Conservation (phyloP, 2,329 filamentous ascomycete genomes). For the Monosporascus sp. region DNA sequence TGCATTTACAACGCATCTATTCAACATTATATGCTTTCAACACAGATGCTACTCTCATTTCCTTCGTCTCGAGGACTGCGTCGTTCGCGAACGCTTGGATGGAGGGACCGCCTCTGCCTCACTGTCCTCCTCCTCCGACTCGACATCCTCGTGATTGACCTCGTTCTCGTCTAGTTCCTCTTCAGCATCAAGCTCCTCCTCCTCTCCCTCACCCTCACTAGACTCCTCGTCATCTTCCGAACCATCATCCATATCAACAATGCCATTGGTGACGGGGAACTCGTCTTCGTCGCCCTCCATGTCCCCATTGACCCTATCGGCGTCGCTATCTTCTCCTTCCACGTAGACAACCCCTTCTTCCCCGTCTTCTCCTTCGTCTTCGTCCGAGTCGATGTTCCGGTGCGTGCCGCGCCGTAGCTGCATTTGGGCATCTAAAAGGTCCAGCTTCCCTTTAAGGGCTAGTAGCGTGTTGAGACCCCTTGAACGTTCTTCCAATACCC, state of each 20-base stretch:
- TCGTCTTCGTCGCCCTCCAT: conserved; percentile 56
- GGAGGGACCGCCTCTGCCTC: conserved; percentile 45
- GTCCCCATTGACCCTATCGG: conserved; percentile 34
- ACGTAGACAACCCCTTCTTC: conserved; percentile 80
- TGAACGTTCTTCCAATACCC: conserved; percentile 81
- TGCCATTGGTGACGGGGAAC: conserved; percentile 48
- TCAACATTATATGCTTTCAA: conserved; percentile 5
- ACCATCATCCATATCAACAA: conserved; percentile 41
- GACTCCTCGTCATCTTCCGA: conserved; percentile 54
- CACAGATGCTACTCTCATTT: conserved; percentile 15
- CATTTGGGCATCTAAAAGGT: conserved; percentile 89
- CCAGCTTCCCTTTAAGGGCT: conserved; percentile 88
- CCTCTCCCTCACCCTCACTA: conserved; percentile 35
- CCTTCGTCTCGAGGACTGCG: conserved; percentile 31
- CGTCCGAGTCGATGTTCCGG: conserved; percentile 44
- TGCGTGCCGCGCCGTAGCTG: conserved; percentile 69
- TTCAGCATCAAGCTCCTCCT: conserved; percentile 42
- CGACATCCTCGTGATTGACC: conserved; percentile 53
- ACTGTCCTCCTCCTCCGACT: conserved; percentile 52
- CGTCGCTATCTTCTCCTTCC: conserved; percentile 67
- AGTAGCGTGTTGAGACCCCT: conserved; percentile 77
- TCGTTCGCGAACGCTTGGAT: conserved; percentile 38
- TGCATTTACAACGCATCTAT: conserved; percentile 15
- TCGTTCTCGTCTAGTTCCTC: conserved; percentile 54
- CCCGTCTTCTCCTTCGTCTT: conserved; percentile 54